phyloP scores from a whole-genome alignment of 2,329 filamentous ascomycete species.

The Beauveria sp. region DNA sequence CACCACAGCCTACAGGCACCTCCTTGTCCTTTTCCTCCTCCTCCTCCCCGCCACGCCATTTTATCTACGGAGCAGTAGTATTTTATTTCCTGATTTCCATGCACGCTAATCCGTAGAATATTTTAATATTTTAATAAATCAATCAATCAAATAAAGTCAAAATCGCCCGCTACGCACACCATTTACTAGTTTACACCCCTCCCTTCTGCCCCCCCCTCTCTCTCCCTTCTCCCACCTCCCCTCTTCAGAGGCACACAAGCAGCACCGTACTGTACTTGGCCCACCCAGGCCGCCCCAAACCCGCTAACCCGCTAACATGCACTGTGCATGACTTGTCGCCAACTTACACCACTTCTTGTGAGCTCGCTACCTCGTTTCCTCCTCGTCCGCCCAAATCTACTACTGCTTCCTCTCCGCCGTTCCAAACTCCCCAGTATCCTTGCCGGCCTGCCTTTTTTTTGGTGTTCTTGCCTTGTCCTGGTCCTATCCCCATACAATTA shows the following conservation, averaged over 20 bases:
- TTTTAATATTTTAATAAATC: too few relatives aligned
- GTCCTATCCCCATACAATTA: neutral
- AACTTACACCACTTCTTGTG: slow-evolving; percentile 4
- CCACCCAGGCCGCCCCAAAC: neutral
- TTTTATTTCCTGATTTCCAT: too few relatives aligned
- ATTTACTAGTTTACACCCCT: neutral
- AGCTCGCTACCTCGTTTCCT: neutral
- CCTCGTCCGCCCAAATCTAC: neutral
- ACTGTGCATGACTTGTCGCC: slow-evolving; percentile 2
- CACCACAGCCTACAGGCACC: too few relatives aligned
- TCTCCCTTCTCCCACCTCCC: neutral
- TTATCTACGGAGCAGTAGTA: too few relatives aligned
- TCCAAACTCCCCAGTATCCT: neutral
- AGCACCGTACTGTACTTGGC: neutral
- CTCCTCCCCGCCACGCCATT: too few relatives aligned
- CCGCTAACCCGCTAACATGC: neutral
- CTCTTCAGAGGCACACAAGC: slow-evolving; percentile 1
- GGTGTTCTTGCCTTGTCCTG: neutral
- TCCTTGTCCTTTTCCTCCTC: too few relatives aligned
- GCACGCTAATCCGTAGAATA: too few relatives aligned
- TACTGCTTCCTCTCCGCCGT: neutral
- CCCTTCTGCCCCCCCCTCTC: neutral
- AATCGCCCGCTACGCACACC: neutral
- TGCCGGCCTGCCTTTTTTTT: neutral
- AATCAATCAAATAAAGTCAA: too few relatives aligned